Evolutionary conservation across 2,329 filamentous ascomycete species (phyloP), one percentile per base, ranked within the genome.

Genomic region (Lasiodiplodia sp.): DNA sequence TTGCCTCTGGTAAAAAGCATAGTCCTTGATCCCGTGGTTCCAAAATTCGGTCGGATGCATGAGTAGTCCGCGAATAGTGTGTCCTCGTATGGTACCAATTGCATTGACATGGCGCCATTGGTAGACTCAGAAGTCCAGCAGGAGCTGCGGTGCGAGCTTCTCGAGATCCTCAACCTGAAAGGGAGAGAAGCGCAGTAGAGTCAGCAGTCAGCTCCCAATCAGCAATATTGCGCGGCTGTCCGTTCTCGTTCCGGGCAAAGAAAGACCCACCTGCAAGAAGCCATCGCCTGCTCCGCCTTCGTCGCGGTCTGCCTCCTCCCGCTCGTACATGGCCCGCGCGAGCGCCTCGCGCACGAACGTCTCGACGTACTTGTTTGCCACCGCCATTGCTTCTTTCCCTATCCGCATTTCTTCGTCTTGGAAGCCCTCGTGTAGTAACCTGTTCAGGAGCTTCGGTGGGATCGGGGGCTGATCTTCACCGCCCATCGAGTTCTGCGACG

Each of bases 331-430:
- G 49, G 92, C 90, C 75, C 95, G 82, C 18, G 93, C 93, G 77
- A 98, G 89, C 1, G 93, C 93, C 82, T 98, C 95, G 70, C 92
- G 86, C 66, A 97, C 91, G 81, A 97, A 98, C 0, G 95, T 88
- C 79, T 97, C 93, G 79, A 97, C 86, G 78, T 98, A 98, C 81
- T 91, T 93, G 16, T 89, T 91, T 69, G 94, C 87, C 1, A 94
- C 87, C 7, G 83, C 86, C 77, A 94, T 92, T 4, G 93, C 93
- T 75, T 94, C 92, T 73, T 88, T 90, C 8, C 90, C 89, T 71
- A 97, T 89, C 72, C 91, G 86, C 28, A 91, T 94, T 68, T 87
- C 86, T 60, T 91, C 87, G 34, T 91, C 82, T 56, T 83, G 85
- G 76, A 97, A 97, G 77, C 92, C 89, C 73, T 94, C 89, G 77